Conservation (phyloP, 2,329 filamentous ascomycete species). For the Didymella keratinophila region DNA sequence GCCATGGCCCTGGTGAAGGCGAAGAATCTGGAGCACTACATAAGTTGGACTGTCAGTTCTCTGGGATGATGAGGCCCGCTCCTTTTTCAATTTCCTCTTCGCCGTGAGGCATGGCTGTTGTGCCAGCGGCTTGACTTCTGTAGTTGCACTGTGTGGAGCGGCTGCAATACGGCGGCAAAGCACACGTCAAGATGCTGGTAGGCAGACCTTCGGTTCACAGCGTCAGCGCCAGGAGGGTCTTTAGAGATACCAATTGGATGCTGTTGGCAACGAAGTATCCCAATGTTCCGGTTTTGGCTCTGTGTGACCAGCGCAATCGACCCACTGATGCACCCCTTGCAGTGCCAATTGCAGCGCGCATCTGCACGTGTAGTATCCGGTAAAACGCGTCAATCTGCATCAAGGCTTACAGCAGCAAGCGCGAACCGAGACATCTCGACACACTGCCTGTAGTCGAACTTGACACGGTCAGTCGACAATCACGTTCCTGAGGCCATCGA, state of each 20-base stretch:
- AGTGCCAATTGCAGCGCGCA: neutral
- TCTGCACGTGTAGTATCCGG: neutral
- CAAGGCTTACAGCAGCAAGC: neutral
- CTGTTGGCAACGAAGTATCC: no score
- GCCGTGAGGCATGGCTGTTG: neutral
- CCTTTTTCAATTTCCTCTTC: no score
- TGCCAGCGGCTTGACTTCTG: no score
- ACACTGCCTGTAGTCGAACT: neutral
- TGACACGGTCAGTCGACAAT: neutral
- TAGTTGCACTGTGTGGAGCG: neutral
- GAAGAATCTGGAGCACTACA: slow-evolving; percentile 6
- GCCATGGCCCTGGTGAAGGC: slow-evolving; percentile 16
- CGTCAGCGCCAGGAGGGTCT: no score
- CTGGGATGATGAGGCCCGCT: neutral
- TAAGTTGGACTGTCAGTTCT: slow-evolving; percentile 7
- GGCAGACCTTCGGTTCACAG: no score
- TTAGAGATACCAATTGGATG: no score
- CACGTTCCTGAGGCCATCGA: neutral
- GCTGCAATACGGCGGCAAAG: neutral
- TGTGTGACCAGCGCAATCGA: neutral
- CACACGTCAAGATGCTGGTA: no score
- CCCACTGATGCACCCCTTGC: slow-evolving; percentile 8
- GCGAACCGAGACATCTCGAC: neutral
- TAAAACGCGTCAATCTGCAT: neutral
- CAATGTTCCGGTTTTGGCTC: neutral